phyloP scores from a whole-genome alignment of 2,329 filamentous ascomycete species.

The Fusarium tupiense region DNA sequence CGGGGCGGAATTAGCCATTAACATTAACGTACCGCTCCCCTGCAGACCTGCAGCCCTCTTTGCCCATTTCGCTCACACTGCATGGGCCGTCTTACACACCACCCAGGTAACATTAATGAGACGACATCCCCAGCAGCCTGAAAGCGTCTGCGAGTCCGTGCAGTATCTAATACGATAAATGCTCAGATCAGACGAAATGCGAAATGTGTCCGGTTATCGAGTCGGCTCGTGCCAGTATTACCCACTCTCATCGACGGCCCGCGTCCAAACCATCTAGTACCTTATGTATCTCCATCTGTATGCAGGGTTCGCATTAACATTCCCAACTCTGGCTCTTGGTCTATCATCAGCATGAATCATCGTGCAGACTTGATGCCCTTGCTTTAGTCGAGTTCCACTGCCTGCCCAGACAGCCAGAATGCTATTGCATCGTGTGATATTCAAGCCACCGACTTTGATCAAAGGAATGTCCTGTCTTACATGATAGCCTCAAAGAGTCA shows the following conservation, averaged over 20 bases:
- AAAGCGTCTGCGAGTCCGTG: background rate
- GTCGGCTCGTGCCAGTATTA: slow-evolving; percentile 14
- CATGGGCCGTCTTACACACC: slow-evolving; percentile 10
- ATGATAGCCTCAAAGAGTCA: slow-evolving; percentile 17
- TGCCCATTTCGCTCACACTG: background rate
- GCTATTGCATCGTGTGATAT: background rate
- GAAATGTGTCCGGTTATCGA: slow-evolving; percentile 20
- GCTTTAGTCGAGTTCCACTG: background rate
- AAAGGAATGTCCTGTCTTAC: slow-evolving; percentile 34
- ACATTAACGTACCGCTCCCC: background rate
- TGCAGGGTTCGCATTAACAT: slow-evolving; percentile 29
- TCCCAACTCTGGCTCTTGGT: slow-evolving; percentile 11
- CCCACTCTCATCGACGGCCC: slow-evolving; percentile 14
- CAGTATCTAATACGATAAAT: slow-evolving; percentile 6
- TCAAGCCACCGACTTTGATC: slow-evolving; percentile 17
- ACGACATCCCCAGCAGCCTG: background rate
- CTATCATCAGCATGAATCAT: slow-evolving; percentile 12
- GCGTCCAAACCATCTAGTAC: background rate
- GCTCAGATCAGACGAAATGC: slow-evolving; percentile 6
- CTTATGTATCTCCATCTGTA: background rate
- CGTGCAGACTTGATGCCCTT: slow-evolving; percentile 4
- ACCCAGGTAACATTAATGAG: slow-evolving; percentile 12
- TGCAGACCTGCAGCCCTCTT: background rate
- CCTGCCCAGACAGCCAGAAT: background rate
- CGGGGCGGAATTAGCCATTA: slow-evolving; percentile 10